Conservation (phyloP, 2,329 filamentous ascomycete genomes). For the Leptographium wingfieldii region DNA sequence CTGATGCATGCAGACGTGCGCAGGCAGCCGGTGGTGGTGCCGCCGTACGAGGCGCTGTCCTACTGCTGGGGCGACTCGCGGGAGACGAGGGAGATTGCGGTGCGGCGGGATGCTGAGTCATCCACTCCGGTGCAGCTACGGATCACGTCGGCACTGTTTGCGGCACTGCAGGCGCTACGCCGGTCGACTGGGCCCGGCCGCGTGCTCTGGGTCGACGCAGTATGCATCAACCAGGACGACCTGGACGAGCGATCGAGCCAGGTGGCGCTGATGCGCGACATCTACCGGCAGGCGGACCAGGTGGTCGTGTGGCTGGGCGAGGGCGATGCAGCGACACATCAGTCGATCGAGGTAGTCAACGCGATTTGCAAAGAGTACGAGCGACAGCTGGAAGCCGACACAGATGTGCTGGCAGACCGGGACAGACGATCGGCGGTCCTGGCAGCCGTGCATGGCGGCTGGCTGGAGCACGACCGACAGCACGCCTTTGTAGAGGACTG, state of each 20-base stretch:
- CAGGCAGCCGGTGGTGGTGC: neutral
- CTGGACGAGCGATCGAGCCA: constrained; percentile 5
- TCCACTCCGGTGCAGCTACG: neutral
- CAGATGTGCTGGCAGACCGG: neutral
- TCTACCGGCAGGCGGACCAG: constrained; percentile 4
- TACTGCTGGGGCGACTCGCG: constrained; percentile 1
- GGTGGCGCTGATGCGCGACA: constrained; percentile 7
- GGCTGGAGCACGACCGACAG: neutral
- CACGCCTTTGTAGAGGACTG: neutral
- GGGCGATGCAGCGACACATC: neutral
- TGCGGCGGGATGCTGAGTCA: neutral
- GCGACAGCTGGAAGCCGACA: neutral
- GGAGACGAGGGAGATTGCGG: neutral
- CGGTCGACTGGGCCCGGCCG: neutral
- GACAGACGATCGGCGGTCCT: neutral
- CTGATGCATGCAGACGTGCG: neutral
- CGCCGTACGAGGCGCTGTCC: neutral
- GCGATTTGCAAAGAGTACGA: neutral
- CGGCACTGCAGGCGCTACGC: neutral
- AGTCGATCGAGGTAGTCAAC: neutral
- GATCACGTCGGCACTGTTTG: neutral
- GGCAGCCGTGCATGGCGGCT: neutral
- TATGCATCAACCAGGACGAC: constrained; percentile 3
- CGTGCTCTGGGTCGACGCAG: constrained; percentile 6
- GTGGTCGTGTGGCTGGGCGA: constrained; percentile 9